These are phyloP conservation scores for Sarocladium kiliense DNA, from an alignment of 2,329 filamentous ascomycete genomes.

Conservation along the genomic window DNA sequence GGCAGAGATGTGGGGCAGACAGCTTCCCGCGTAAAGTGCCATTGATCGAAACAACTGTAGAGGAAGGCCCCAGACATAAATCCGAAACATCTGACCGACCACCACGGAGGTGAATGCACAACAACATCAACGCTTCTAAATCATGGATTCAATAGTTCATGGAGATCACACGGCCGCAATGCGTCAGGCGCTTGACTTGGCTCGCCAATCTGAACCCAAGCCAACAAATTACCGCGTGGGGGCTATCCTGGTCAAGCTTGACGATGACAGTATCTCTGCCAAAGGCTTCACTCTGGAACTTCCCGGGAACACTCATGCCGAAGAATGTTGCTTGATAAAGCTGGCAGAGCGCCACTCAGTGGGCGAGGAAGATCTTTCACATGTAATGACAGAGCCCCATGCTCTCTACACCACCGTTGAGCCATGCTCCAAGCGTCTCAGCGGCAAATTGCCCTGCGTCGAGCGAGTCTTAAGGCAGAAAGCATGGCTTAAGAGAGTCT, in stretches of 20 bases:
- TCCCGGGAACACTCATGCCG: conserved; percentile 90
- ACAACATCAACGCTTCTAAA: not conserved
- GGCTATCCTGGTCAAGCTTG: conserved; percentile 68
- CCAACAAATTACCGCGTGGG: conserved; percentile 93
- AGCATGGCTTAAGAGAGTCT: conserved; percentile 67
- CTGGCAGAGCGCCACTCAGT: conserved; percentile 44
- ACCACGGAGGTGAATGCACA: not conserved
- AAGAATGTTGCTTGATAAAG: conserved; percentile 87
- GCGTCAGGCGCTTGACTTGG: conserved; percentile 67
- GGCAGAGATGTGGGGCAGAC: conserved; percentile 1
- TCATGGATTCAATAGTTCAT: conserved; percentile 19
- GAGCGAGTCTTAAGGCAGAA: conserved; percentile 67
- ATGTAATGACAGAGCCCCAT: conserved; percentile 25
- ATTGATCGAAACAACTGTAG: too few species aligned
- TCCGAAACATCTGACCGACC: too few species aligned
- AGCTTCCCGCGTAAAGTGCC: not conserved
- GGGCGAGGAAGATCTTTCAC: conserved; percentile 49
- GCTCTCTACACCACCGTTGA: conserved; percentile 89
- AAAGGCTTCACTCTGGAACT: conserved; percentile 90
- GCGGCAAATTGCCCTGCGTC: conserved; percentile 71
- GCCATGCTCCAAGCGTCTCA: conserved; percentile 69
- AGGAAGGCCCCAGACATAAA: too few species aligned
- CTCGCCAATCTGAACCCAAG: conserved; percentile 73
- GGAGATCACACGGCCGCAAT: conserved; percentile 49
- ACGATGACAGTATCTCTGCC: conserved; percentile 57